Evolutionary conservation across 2,329 filamentous ascomycete species (phyloP).

Genomic region (Zymoseptoria pseudotritici): DNA sequence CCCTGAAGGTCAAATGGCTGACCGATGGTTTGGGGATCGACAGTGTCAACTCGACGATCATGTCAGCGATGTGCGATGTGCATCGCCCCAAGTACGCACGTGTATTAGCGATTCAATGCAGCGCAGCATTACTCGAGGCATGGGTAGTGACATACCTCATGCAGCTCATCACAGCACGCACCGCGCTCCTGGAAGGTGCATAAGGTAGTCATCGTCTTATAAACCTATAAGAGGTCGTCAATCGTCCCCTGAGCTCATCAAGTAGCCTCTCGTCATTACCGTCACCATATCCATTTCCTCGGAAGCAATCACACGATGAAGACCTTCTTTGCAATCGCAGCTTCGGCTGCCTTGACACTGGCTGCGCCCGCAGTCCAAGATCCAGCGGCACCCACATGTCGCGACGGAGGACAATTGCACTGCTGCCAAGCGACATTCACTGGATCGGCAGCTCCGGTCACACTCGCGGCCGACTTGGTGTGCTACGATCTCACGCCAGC

Average conservation of each 20-base stretch:
- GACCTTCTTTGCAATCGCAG: not conserved
- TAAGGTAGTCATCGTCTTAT: too few relatives aligned
- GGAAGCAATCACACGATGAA: not conserved
- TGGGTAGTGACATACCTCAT: not conserved
- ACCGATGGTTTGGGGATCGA: too few relatives aligned
- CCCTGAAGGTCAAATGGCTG: too few relatives aligned
- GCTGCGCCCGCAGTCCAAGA: not conserved
- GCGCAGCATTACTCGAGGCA: not conserved
- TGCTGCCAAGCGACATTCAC: slow-evolving; percentile 12
- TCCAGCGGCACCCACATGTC: slow-evolving; percentile 2
- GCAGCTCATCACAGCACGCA: not conserved
- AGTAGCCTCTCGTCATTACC: not conserved
- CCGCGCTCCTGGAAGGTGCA: not conserved
- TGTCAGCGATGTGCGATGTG: too few relatives aligned
- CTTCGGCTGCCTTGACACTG: not conserved
- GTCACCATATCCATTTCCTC: too few relatives aligned
- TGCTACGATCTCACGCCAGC: slow-evolving; percentile 18
- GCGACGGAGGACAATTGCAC: slow-evolving; percentile 14
- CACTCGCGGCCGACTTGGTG: slow-evolving; percentile 4
- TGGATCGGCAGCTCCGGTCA: slow-evolving; percentile 6
- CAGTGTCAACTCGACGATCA: too few relatives aligned
- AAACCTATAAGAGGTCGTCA: not conserved
- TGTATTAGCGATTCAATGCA: not conserved
- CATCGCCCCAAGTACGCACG: not conserved
- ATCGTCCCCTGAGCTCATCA: not conserved